Percentiles rank a stretch among this genome's conserved stretches.
These are phyloP conservation scores for Trichoderma harzianum DNA, from an alignment of 2,329 filamentous ascomycete species.

Conservation along the genomic window DNA sequence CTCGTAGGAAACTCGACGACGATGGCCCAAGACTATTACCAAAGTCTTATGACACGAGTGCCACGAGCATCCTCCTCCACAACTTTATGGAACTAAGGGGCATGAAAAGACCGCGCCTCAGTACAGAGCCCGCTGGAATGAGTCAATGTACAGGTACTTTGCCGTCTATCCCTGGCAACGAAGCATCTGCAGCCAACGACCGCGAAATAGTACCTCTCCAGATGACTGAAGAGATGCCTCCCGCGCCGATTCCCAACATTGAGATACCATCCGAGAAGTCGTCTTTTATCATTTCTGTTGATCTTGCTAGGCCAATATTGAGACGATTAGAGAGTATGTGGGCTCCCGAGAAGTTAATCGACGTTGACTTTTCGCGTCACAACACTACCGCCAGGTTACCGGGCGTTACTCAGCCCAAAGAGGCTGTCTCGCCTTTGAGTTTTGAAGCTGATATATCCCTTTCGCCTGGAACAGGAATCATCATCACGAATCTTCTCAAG, in stretches of 20 bases:
- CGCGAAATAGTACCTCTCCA: background rate
- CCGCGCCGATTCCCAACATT: conserved; percentile 22
- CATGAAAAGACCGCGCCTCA: conserved; percentile 26
- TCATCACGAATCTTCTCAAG: conserved; percentile 69
- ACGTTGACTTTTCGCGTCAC: conserved; percentile 54
- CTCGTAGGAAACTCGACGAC: background rate
- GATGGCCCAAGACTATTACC: conserved; percentile 18
- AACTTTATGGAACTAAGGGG: conserved; percentile 33
- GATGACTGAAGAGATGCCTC: background rate
- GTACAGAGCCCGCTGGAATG: background rate
- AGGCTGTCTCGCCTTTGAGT: conserved; percentile 36
- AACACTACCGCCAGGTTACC: conserved; percentile 25
- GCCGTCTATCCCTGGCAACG: background rate
- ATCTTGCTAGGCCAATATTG: conserved; percentile 45
- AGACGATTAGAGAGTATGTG: conserved; percentile 49
- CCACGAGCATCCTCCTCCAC: conserved; percentile 29
- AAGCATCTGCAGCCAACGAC: background rate
- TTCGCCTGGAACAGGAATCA: conserved; percentile 64
- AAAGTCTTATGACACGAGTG: conserved; percentile 20
- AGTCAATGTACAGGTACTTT: background rate
- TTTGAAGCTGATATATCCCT: conserved; percentile 71
- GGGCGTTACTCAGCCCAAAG: conserved; percentile 17
- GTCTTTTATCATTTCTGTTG: conserved; percentile 50
- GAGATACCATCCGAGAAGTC: conserved; percentile 20
- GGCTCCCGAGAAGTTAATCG: conserved; percentile 51